These are phyloP conservation scores for Tetracentron sinense DNA, from an alignment of 164 flowering plant species.

Conservation along the genomic window DNA sequence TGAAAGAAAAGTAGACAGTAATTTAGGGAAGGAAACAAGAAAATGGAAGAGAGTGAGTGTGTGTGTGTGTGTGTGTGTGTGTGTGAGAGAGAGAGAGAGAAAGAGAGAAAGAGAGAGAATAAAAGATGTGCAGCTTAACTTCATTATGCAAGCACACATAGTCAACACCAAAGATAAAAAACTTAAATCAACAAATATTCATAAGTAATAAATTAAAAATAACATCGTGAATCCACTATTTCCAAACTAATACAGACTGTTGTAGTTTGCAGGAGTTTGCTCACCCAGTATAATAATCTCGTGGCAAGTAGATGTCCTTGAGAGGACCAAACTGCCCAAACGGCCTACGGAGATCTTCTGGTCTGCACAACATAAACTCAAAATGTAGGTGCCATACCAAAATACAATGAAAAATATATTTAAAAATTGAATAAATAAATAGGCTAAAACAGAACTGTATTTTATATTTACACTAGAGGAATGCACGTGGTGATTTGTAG, in stretches of 20 bases:
- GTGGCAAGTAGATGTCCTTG: slow-evolving; percentile 84
- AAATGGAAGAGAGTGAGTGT: too few species aligned
- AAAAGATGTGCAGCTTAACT: background rate
- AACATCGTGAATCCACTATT: background rate
- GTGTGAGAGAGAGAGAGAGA: background rate
- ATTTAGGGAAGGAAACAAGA: background rate
- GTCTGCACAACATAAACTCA: slow-evolving; percentile 42
- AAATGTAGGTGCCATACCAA: background rate
- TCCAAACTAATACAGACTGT: background rate
- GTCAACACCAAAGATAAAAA: too few species aligned
- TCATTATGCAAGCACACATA: too few species aligned
- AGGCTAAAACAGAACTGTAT: too few species aligned
- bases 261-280: slow-evolving; percentile 6
- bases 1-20: slow-evolving; percentile 6
- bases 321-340: slow-evolving; percentile 90
- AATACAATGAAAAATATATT: too few species aligned
- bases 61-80: background rate
- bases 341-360: slow-evolving; percentile 77
- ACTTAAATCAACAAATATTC: too few species aligned
- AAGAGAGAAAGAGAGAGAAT: background rate
- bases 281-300: slow-evolving; percentile 88
- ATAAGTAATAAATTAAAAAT: background rate
- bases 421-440: too few species aligned
- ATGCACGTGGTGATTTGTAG: too few species aligned
- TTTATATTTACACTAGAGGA: too few species aligned